Conservation (phyloP, 1,284 basidiomycete genomes). For the Cutaneotrichosporon arboriforme region DNA sequence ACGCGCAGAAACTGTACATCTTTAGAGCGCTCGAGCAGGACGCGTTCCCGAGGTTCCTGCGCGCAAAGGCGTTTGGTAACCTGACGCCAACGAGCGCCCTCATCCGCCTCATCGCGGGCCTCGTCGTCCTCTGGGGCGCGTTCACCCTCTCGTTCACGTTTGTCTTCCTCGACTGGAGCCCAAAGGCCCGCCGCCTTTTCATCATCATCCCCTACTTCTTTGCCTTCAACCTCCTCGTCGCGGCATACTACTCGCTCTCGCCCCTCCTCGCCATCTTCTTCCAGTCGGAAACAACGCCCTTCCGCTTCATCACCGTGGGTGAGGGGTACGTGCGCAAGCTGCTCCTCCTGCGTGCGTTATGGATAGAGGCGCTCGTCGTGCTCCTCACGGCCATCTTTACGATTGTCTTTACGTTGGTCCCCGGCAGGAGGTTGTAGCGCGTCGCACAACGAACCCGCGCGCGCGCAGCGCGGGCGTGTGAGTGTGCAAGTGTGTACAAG, state of each 20-base stretch:
- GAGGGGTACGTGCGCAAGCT: constrained; percentile 90
- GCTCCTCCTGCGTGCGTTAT: constrained; percentile 75
- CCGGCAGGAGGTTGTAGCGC: constrained; percentile 33
- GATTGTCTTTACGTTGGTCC: constrained; percentile 42
- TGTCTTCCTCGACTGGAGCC: constrained; percentile 85
- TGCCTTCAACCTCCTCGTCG: constrained; percentile 80
- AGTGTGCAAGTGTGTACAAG: no score
- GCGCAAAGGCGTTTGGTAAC: constrained; percentile 95
- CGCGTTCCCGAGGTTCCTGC: constrained; percentile 91
- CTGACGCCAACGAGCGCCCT: constrained; percentile 84
- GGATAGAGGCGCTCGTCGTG: constrained; percentile 55
- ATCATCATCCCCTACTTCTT: constrained; percentile 94
- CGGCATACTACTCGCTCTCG: constrained; percentile 94
- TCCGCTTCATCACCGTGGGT: constrained; percentile 78
- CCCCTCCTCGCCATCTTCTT: constrained; percentile 58
- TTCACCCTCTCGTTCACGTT: constrained; percentile 84
- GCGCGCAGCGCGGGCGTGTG: not conserved
- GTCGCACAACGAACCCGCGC: not conserved
- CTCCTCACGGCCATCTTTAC: constrained; percentile 39
- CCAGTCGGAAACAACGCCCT: constrained; percentile 60
- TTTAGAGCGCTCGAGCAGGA: constrained; percentile 96
- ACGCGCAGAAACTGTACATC: constrained; percentile 94
- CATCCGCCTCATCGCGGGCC: constrained; percentile 72
- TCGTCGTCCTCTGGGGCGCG: constrained; percentile 86
- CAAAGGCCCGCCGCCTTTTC: constrained; percentile 86